Conservation (phyloP, 495 filamentous ascomycete species). For the Aspergillus nanangensis region DNA sequence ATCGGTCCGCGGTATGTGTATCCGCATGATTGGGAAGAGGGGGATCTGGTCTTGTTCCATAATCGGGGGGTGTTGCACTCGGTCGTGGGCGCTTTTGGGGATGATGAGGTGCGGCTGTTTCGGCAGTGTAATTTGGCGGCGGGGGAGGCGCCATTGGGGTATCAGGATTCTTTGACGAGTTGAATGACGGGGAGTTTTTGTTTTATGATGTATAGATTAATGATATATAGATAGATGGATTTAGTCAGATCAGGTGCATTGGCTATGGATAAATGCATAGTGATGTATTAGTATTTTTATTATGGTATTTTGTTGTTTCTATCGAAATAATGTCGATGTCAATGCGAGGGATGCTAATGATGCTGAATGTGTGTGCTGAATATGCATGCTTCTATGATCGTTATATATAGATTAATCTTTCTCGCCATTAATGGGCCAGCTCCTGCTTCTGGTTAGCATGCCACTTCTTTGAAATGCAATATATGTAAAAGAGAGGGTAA, state of each 20-base stretch:
- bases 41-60: constrained; percentile 69
- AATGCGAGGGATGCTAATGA: too few relatives aligned
- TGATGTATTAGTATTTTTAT: neutral
- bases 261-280: too few relatives aligned
- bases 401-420: too few relatives aligned
- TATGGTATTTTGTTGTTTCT: neutral
- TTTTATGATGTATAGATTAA: neutral
- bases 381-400: too few relatives aligned
- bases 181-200: neutral
- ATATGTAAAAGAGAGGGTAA: constrained; percentile 4
- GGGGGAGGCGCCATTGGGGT: constrained; percentile 14
- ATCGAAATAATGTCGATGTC: neutral
- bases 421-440: constrained; percentile 21
- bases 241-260: too few relatives aligned
- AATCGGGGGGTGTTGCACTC: constrained; percentile 69
- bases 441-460: constrained; percentile 18
- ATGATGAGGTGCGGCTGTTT: constrained; percentile 67
- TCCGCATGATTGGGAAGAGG: constrained; percentile 69
- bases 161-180: neutral
- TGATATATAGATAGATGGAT: too few relatives aligned
- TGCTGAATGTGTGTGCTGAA: too few relatives aligned
- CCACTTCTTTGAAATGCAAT: neutral
- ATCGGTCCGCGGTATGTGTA: constrained; percentile 66
- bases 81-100: constrained; percentile 67
- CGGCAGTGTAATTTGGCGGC: constrained; percentile 73